Conservation (phyloP, 305 asterid species). For the Striga hermonthica region DNA sequence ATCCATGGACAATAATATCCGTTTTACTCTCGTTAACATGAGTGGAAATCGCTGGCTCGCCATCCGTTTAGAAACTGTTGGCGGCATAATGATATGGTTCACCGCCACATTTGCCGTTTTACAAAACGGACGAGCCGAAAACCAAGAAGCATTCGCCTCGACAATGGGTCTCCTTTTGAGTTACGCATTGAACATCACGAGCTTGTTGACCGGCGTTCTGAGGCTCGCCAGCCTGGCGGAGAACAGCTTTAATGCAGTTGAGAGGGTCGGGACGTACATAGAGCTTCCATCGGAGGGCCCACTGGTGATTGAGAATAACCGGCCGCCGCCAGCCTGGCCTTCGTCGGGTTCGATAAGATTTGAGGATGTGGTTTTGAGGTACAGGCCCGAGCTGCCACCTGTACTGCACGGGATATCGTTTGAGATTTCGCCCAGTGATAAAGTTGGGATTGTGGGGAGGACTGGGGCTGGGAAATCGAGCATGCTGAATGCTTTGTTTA, state of each 20-base stretch:
- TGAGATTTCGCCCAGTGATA: conserved; percentile 61
- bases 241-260: conserved; percentile 88
- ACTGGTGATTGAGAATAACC: conserved; percentile 51
- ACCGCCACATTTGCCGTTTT: conserved; percentile 85
- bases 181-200: conserved; percentile 74
- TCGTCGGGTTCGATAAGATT: conserved; percentile 61
- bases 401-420: conserved; percentile 79
- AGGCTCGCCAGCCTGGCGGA: conserved; percentile 86
- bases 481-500: conserved; percentile 80
- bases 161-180: conserved; percentile 87
- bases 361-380: conserved; percentile 65
- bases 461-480: conserved; percentile 98
- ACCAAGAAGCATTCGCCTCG: conserved; percentile 78
- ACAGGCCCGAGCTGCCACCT: conserved; percentile 82
- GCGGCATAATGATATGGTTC: conserved; percentile 89
- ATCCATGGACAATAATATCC: conserved; percentile 76
- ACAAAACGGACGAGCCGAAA: conserved; percentile 66
- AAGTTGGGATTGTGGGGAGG: conserved; percentile 89
- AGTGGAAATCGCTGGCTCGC: conserved; percentile 90
- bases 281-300: conserved; percentile 80
- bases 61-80: conserved; percentile 76
- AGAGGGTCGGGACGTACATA: conserved; percentile 77
- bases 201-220: conserved; percentile 64
- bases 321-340: conserved; percentile 91
- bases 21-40: conserved; percentile 70